phyloP scores from a whole-genome alignment of 176 grass and related monocot genomes.

The Phoenix dactylifera region DNA sequence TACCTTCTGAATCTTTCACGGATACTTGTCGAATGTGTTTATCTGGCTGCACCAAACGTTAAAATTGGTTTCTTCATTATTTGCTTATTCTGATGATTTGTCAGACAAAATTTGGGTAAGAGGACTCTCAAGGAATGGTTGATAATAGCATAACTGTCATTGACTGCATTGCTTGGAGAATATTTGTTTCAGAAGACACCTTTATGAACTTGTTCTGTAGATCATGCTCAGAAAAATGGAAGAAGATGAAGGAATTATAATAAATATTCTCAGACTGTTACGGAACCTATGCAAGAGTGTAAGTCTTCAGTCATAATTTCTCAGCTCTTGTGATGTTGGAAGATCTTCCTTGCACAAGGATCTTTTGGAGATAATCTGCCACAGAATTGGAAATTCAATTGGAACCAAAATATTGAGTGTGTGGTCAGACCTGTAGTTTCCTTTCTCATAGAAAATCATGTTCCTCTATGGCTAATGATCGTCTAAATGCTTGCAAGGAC shows the following conservation, averaged over 20 bases:
- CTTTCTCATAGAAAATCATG: no score
- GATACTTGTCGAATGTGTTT: conserved; percentile 69
- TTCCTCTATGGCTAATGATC: no score
- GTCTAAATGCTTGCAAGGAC: no score
- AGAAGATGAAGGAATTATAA: neutral
- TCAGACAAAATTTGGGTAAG: conserved; percentile 4
- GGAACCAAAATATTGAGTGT: no score
- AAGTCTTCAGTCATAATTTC: conserved; percentile 95
- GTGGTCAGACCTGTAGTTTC: no score
- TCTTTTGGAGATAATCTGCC: conserved; percentile 67
- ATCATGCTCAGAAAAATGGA: no score
- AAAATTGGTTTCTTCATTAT: no score
- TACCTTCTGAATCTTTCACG: conserved; percentile 56
- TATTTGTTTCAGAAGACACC: conserved; percentile 51
- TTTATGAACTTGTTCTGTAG: conserved; percentile 52
- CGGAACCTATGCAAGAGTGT: neutral
- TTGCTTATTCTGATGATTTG: no score
- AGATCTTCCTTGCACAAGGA: conserved; percentile 49
- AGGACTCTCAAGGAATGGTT: neutral
- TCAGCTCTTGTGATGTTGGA: conserved; percentile 48
- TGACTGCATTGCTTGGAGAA: conserved; percentile 77
- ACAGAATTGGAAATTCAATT: no score
- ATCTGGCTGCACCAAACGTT: conserved; percentile 21
- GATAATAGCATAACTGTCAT: conserved; percentile 47
- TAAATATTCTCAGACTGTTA: no score